Conservation (phyloP, 2,329 filamentous ascomycete genomes). For the Mollisiaceae sp. region DNA sequence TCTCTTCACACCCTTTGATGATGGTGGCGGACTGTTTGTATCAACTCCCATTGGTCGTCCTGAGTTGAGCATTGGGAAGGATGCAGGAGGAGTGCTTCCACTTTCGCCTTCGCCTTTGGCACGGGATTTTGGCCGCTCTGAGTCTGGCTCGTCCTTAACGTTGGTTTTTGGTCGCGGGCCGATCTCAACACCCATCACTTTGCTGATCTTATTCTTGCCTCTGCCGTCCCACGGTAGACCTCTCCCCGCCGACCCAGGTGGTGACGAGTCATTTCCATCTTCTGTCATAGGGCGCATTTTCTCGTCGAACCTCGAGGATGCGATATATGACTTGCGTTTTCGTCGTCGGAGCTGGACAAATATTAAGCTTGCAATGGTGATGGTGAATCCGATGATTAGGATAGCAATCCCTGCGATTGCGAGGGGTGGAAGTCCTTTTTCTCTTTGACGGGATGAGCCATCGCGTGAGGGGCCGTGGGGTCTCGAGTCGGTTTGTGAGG, state of each 20-base stretch:
- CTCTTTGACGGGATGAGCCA: neutral
- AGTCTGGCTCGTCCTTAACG: neutral
- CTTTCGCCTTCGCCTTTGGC: neutral
- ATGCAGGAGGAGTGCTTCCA: neutral
- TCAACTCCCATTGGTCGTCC: neutral
- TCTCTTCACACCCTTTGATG: neutral
- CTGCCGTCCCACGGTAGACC: neutral
- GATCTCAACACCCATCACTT: neutral
- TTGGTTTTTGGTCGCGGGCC: neutral
- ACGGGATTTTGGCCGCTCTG: neutral
- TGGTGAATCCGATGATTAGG: neutral
- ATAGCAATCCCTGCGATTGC: neutral
- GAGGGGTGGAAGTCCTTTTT: neutral
- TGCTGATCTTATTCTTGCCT: neutral
- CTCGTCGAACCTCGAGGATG: neutral
- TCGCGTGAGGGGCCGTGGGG: neutral
- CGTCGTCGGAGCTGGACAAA: neutral
- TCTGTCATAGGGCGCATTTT: neutral
- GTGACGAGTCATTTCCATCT: neutral
- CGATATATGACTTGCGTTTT: constrained; percentile 1
- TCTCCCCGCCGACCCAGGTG: neutral
- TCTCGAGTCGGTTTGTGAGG: neutral
- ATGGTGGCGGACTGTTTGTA: neutral
- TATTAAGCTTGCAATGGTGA: neutral
- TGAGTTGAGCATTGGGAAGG: neutral